phyloP scores from a whole-genome alignment of 2,329 filamentous ascomycete genomes.

The Pseudogymnoascus verrucosus region DNA sequence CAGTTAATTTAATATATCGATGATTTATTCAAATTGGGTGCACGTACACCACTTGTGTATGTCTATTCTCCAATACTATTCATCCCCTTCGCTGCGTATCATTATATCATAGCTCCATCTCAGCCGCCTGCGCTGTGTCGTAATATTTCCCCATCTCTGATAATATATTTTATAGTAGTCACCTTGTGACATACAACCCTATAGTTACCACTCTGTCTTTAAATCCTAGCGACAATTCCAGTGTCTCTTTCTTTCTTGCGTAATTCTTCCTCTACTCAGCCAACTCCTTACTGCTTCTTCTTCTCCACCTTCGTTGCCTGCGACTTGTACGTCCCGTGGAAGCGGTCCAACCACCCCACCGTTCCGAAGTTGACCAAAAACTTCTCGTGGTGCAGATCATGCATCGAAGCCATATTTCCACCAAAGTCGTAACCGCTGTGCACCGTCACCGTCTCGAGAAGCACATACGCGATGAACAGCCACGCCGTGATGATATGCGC shows the following conservation, averaged over 20 bases:
- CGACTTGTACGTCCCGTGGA: conserved; percentile 40
- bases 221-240: background rate
- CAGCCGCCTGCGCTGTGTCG: background rate
- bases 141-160: background rate
- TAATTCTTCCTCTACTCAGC: background rate
- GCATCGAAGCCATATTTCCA: conserved; percentile 37
- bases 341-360: conserved; percentile 45
- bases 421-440: conserved; percentile 53
- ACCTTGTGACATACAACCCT: background rate
- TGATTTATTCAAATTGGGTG: conserved; percentile 1
- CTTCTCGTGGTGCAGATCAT: conserved; percentile 51
- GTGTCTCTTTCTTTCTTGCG: background rate
- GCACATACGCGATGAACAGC: conserved; percentile 39
- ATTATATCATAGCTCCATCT: background rate
- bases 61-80: background rate
- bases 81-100: background rate
- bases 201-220: background rate
- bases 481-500: conserved; percentile 46
- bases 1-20: background rate
- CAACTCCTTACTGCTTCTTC: background rate
- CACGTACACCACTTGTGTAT: background rate
- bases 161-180: background rate
- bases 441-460: conserved; percentile 45
- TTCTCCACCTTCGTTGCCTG: background rate
- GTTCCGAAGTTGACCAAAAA: conserved; percentile 47